A percentile compares a stretch with the other conserved stretches of the same genome.
These are phyloP conservation scores for Beta corolliflora DNA, from an alignment of 179 eudicot species.

Conservation along the genomic window DNA sequence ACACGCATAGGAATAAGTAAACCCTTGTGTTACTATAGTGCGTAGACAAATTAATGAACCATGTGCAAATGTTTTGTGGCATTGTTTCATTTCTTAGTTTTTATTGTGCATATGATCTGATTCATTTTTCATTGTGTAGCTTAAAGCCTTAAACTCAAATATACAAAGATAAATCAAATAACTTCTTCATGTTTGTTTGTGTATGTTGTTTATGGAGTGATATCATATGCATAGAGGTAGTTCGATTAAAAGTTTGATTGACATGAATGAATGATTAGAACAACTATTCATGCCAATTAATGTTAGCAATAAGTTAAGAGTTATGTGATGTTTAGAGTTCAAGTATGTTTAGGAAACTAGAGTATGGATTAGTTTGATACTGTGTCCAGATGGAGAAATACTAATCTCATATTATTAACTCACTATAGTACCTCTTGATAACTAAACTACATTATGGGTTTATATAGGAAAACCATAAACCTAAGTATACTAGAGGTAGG, in stretches of 20 bases:
- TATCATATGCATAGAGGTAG: not conserved
- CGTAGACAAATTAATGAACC: not conserved
- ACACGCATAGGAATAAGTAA: not conserved
- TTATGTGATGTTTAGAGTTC: too few relatives aligned
- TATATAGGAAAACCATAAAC: too few relatives aligned
- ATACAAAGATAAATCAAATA: not conserved
- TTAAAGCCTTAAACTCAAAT: not conserved
- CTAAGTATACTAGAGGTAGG: too few relatives aligned
- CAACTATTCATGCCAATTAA: not conserved
- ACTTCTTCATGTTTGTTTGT: not conserved
- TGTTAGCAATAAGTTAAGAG: too few relatives aligned
- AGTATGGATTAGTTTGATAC: too few relatives aligned
- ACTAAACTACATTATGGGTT: too few relatives aligned
- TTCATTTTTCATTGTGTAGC: not conserved
- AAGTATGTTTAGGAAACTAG: too few relatives aligned
- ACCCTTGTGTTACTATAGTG: not conserved
- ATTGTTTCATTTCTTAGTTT: not conserved
- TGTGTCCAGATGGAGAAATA: too few relatives aligned
- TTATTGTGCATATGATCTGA: not conserved
- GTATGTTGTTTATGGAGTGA: not conserved
- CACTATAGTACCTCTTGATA: too few relatives aligned
- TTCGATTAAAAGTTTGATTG: not conserved
- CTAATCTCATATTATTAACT: too few relatives aligned
- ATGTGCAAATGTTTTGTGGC: not conserved
- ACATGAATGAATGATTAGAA: not conserved